Percentiles rank a stretch among this genome's conserved stretches.
Evolutionary conservation across 306 rosid species (phyloP).

Genomic region (Castanospermum australe): DNA sequence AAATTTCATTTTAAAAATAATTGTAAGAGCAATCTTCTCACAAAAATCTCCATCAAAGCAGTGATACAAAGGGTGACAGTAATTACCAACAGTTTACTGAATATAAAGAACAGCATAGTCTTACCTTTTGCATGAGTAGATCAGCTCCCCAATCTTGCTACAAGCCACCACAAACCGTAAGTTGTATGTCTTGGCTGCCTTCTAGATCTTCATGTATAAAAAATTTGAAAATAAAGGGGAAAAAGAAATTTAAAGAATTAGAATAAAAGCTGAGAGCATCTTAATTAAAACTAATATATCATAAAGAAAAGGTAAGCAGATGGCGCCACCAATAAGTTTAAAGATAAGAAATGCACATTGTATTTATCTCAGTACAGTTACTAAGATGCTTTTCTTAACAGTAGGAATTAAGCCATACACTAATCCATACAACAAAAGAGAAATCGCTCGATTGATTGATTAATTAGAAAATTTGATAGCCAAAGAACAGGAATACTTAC

Average conservation of each 20-base stretch:
- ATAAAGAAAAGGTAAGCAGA: neutral
- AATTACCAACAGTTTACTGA: neutral
- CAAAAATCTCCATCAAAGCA: neutral
- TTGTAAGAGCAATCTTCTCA: neutral
- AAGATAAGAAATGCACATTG: neutral
- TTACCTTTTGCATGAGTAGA: conserved; percentile 17
- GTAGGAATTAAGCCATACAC: neutral
- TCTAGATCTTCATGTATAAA: conserved; percentile 35
- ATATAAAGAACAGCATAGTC: neutral
- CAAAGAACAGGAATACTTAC: conserved; percentile 16
- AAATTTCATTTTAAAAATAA: neutral
- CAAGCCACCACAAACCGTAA: conserved; percentile 28
- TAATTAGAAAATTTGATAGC: neutral
- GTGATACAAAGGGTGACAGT: neutral
- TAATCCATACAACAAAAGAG: neutral
- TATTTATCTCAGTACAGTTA: conserved; percentile 3
- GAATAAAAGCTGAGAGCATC: neutral
- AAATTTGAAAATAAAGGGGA: neutral
- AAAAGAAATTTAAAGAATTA: neutral
- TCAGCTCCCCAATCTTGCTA: neutral
- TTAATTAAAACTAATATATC: neutral
- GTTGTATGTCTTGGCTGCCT: conserved; percentile 30
- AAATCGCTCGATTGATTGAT: neutral
- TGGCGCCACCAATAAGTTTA: neutral
- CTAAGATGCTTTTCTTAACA: neutral